Base-by-base conservation (phyloP, 345 rosid species). In the rapeseed (Brassica napus) region DNA sequence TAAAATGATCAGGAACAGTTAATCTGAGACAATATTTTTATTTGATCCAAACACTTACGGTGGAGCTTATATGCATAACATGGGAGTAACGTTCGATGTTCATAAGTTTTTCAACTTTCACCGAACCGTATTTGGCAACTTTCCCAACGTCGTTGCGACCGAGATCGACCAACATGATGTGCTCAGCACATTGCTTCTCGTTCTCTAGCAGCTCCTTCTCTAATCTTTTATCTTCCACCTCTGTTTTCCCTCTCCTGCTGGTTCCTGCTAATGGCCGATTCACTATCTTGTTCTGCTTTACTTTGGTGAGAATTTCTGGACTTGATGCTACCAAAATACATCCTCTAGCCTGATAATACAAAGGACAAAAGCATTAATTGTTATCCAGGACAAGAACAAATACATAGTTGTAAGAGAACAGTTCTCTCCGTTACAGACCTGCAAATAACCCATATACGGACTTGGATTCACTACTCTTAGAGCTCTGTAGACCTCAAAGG, bases 21-120 rank as follows among this genome's bases (percentile, higher is more conserved):
- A 26, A 26, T 26, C 30, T 26, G 30, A 26, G 30, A 26, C 30
- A 26, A 26, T 26, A 26, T 26, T 26, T 26, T 26, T 26, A 26
- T 26, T 39, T 39, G 47, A 39, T 39, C 47, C 4, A 10, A 62
- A 21, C 21, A 68, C 90, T 84, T 67, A 92, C 98, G 74, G 94
- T 94, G 18, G 98, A 91, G 88, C 98, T 94, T 65, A 94, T 92
- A 82, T 94, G 98, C 98, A 92, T 92, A 44, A 94, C 98, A 82
- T 92, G 98, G 32, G 97, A 92, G 72, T 91, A 92, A 18, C 90
- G 87, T 77, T 92, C 98, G 69, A 92, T 77, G 82, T 91, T 87
- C 98, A 92, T 93, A 32, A 95, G 96, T 76, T 86, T 90, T 80
- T 95, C 96, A 47, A 93, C 97, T 77, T 83, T 91, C 66, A 94